These are phyloP conservation scores for Acer yangbiense DNA, from an alignment of 345 rosid species.

Conservation along the genomic window DNA sequence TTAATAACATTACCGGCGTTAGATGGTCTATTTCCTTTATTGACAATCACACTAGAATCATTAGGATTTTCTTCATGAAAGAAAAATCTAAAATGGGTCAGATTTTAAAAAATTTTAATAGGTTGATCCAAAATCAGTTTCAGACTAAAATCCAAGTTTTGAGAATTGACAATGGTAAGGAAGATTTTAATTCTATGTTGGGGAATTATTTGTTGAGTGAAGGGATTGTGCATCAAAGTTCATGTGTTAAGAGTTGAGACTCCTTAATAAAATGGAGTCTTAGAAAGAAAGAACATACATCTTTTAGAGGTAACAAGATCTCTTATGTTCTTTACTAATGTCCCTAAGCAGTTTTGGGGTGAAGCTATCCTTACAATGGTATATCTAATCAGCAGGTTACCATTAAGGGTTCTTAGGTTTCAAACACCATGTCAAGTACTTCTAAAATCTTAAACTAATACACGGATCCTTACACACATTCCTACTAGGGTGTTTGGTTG, in stretches of 20 bases:
- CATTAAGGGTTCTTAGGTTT: background rate
- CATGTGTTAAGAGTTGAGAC: background rate
- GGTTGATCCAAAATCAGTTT: background rate
- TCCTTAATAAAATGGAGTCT: background rate
- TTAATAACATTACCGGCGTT: too few species aligned
- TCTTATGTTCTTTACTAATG: background rate
- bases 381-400: background rate
- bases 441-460: background rate
- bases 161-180: background rate
- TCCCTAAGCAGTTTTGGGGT: background rate
- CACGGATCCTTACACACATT: rapidly evolving
- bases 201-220: background rate
- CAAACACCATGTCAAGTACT: background rate
- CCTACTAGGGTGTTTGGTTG: background rate
- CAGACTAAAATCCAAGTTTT: background rate
- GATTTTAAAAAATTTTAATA: too few species aligned
- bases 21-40: too few species aligned
- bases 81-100: too few species aligned
- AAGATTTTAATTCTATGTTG: background rate
- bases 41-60: too few species aligned
- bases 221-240: background rate
- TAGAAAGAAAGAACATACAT: background rate
- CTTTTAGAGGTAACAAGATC: background rate
- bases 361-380: background rate
- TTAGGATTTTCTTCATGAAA: too few species aligned